Conservation (phyloP, 768 basidiomycete genomes). For the Macrolepiota fuliginosa region DNA sequence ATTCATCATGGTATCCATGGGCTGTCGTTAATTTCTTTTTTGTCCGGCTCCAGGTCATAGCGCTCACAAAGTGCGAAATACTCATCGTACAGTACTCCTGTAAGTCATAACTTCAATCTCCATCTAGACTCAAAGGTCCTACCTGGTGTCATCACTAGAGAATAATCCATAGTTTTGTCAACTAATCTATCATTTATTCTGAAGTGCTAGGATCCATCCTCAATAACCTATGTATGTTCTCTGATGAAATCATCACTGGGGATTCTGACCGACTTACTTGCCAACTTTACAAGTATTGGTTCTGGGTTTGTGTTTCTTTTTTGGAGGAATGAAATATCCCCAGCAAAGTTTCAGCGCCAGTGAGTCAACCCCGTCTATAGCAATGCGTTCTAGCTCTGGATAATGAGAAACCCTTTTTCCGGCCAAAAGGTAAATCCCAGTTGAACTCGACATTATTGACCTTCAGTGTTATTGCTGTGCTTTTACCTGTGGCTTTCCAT, state of each 20-base stretch:
- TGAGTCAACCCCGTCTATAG: conserved; percentile 48
- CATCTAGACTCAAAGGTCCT: neutral
- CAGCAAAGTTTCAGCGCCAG: conserved; percentile 78
- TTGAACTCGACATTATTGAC: conserved; percentile 74
- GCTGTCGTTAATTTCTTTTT: conserved; percentile 3
- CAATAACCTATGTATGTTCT: conserved; percentile 70
- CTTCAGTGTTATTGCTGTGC: conserved; percentile 75
- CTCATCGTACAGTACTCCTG: conserved; percentile 78
- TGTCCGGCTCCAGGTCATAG: conserved; percentile 41
- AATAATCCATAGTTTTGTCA: neutral
- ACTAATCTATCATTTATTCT: conserved; percentile 19
- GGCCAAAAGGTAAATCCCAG: conserved; percentile 50
- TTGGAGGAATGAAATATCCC: conserved; percentile 75
- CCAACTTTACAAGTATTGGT: conserved; percentile 78
- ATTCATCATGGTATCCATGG: too few species aligned
- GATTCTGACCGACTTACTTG: neutral
- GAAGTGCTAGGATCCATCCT: conserved; percentile 85
- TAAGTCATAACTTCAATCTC: conserved; percentile 35
- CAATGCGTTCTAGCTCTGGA: neutral
- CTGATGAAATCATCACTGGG: neutral
- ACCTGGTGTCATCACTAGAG: neutral
- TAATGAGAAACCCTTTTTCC: neutral
- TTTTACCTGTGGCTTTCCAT: conserved; percentile 81
- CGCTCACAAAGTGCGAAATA: conserved; percentile 54
- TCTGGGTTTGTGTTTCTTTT: conserved; percentile 90